Conservation (phyloP, 805 yeast species). For the Wickerhamia fluorescens region DNA sequence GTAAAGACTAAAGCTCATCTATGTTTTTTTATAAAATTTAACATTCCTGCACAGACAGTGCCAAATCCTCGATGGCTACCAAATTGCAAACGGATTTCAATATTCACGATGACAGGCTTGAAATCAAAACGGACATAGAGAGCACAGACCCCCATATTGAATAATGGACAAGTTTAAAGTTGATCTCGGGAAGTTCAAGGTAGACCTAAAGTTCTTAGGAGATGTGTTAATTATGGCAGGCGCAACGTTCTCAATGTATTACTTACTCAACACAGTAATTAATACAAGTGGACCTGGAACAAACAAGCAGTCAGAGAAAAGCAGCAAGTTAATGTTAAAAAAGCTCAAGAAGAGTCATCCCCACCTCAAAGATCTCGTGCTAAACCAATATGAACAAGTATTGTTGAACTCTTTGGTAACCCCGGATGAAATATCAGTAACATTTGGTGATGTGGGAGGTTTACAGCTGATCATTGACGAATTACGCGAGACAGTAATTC, state of each 20-base stretch:
- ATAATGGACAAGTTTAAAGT: slow-evolving; percentile 27
- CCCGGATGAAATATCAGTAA: slow-evolving; percentile 73
- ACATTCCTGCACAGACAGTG: no score
- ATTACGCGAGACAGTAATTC: slow-evolving; percentile 77
- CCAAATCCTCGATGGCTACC: no score
- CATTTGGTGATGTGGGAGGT: slow-evolving; percentile 86
- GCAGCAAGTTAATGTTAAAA: slow-evolving; percentile 39
- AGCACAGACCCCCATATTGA: not conserved
- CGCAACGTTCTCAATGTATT: slow-evolving; percentile 66
- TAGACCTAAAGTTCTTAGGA: slow-evolving; percentile 35
- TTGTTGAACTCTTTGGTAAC: slow-evolving; percentile 72
- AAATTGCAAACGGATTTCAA: no score
- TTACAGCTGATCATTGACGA: slow-evolving; percentile 77
- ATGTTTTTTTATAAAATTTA: no score
- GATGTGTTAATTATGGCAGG: slow-evolving; percentile 40
- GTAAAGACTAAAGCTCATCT: no score
- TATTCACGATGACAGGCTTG: not conserved
- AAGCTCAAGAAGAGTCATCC: slow-evolving; percentile 48
- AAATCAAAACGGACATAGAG: not conserved
- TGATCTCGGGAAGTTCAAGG: slow-evolving; percentile 31
- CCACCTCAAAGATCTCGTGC: slow-evolving; percentile 39
- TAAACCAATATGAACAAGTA: slow-evolving; percentile 72
- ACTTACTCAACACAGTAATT: slow-evolving; percentile 40
- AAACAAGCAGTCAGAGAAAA: slow-evolving; percentile 59
- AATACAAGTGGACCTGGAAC: slow-evolving; percentile 28